phyloP scores from a whole-genome alignment of 1,284 basidiomycete species.

The Apiotrichum brassicae region DNA sequence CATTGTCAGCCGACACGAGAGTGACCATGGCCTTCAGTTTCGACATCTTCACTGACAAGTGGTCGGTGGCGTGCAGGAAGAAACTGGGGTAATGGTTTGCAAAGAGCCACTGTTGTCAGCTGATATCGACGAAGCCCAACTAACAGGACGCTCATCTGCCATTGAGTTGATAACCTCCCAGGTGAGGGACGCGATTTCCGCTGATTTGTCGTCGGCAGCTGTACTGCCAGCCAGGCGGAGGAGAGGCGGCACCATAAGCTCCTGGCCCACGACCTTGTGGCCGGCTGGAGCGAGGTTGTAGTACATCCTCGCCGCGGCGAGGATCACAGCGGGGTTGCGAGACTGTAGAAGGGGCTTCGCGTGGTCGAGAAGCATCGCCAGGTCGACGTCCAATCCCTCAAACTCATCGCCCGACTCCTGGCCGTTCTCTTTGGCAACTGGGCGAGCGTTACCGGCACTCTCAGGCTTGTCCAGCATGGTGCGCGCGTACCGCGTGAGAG shows the following conservation, averaged over 20 bases:
- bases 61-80: constrained; percentile 62
- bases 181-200: constrained; percentile 65
- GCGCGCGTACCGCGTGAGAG: constrained; percentile 68
- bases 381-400: constrained; percentile 61
- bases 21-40: constrained; percentile 68
- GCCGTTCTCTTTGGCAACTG: constrained; percentile 1
- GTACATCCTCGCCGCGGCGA: constrained; percentile 64
- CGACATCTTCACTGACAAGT: constrained; percentile 58
- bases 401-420: constrained; percentile 38
- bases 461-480: constrained; percentile 73
- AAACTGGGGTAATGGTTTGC: constrained; percentile 59
- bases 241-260: constrained; percentile 35
- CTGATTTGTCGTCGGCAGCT: constrained; percentile 49
- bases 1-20: constrained; percentile 61
- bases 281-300: constrained; percentile 63
- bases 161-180: constrained; percentile 65
- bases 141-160: constrained; percentile 53
- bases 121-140: constrained; percentile 42
- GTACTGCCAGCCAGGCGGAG: constrained; percentile 44
- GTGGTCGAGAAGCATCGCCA: constrained; percentile 67
- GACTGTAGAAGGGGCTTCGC: constrained; percentile 73
- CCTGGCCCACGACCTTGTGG: constrained; percentile 32
- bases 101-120: constrained; percentile 51
- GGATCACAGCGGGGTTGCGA: constrained; percentile 75
- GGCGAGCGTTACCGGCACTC: constrained; percentile 8